phyloP scores from a whole-genome alignment of 1,284 basidiomycete genomes.

The Vanrija sp. region DNA sequence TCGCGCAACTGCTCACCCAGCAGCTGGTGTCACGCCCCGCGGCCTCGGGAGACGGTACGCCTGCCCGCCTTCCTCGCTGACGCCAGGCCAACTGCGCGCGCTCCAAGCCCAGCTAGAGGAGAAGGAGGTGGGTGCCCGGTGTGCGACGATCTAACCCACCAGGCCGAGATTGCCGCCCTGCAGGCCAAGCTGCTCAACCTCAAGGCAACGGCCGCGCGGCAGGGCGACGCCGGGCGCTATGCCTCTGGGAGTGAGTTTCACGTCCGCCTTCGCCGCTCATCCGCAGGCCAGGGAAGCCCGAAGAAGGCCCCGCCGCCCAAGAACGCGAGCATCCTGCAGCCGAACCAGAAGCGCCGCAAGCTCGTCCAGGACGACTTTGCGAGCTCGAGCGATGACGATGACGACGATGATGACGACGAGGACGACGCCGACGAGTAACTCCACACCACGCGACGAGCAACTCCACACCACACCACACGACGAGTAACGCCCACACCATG shows the following conservation, averaged over 20 bases:
- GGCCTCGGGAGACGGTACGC: background rate
- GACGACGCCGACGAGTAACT: conserved; percentile 4
- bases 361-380: conserved; percentile 14
- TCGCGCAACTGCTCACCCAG: background rate
- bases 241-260: background rate
- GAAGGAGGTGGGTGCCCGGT: conserved; percentile 1
- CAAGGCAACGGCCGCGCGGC: conserved; percentile 5
- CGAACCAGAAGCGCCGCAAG: conserved; percentile 13
- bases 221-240: background rate
- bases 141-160: background rate
- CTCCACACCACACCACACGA: conserved; percentile 7
- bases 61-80: no score
- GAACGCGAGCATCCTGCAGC: conserved; percentile 13
- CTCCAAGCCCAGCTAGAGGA: conserved; percentile 6
- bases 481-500: background rate
- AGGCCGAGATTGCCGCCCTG: conserved; percentile 8
- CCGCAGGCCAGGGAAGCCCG: background rate
- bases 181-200: conserved; percentile 1
- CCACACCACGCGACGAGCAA: conserved; percentile 8
- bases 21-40: conserved; percentile 5
- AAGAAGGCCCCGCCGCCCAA: conserved; percentile 9
- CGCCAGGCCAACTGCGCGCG: background rate
- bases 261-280: background rate
- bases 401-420: conserved; percentile 5
- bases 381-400: conserved; percentile 8